Evolutionary conservation across 2,329 filamentous ascomycete genomes (phyloP), one percentile per base, ranked within the genome.

Genomic region (Fusarium tricinctum): DNA sequence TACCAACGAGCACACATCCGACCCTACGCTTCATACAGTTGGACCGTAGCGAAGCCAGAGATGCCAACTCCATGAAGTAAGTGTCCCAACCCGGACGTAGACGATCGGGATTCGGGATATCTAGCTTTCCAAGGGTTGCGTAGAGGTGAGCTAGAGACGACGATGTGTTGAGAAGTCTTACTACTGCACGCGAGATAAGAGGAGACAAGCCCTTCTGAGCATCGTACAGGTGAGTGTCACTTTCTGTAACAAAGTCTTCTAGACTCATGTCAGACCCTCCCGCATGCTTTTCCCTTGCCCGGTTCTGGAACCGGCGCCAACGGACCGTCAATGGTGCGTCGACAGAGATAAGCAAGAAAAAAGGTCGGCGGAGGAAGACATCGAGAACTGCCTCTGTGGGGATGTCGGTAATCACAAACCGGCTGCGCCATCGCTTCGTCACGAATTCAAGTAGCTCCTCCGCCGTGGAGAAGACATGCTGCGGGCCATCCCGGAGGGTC

Each of bases 21-120:
- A 99, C 96, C 69, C 95, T 89, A 30, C 96, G 88, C 82, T 98
- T 97, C 96, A 99, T 99, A 83, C 96, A 99, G 80, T 99, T 99
- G 76, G 91, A 93, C 68, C 96, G 88, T 72, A 93, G 91, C 1
- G 95, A 92, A 9, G 96, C 96, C 47, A 99, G 88, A 33, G 92
- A 93, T 7, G 96, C 94, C n/a, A 99, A 85, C 40, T 92, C 89
- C 96, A 99, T 99, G 77, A 99, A 99, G 82, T 99, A 99, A 74
- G 92, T 90, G 80, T 99, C 96, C 96, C 96, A 99, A 48, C 88
- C 90, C 1, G 96, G 96, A 2, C 96, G 89, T 35, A 99, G 85
- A 3, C 96, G 91, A 72, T 92, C 87, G 33, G 91, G 86, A 74
- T 96, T 90, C 3, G 91, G 86, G 26, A 99, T 87, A 77, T 97